Percentiles rank a stretch among this genome's conserved stretches.
These are phyloP conservation scores for Apocynum venetum DNA, from an alignment of 257 asterid genomes.

Conservation along the genomic window DNA sequence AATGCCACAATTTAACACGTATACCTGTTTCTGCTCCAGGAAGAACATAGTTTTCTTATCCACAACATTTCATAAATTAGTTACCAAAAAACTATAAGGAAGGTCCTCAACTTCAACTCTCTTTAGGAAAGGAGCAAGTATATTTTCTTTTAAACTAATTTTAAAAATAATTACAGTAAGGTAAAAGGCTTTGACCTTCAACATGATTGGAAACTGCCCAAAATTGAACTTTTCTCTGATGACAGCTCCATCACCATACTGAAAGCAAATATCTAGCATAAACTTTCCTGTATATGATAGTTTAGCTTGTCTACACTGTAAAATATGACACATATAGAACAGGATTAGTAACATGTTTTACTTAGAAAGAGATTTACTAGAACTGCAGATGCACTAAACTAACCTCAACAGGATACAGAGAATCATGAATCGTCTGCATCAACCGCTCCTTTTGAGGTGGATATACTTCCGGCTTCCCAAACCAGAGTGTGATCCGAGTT, in stretches of 20 bases:
- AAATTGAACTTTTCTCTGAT: conserved; percentile 54
- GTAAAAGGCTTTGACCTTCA: conserved; percentile 48
- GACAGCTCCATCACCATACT: conserved; percentile 55
- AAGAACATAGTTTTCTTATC: neutral
- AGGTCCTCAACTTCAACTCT: neutral
- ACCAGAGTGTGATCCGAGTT: conserved; percentile 64
- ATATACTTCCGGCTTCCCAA: conserved; percentile 54
- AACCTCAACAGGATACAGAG: conserved; percentile 85
- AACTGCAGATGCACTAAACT: conserved; percentile 1
- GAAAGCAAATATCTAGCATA: conserved; percentile 49
- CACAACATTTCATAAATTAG: neutral
- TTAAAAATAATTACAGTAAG: neutral
- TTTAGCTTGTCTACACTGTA: conserved; percentile 98
- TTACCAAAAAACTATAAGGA: neutral
- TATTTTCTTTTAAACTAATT: neutral
- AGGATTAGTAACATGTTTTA: conserved; percentile 10
- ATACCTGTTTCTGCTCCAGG: neutral
- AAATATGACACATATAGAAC: conserved; percentile 12
- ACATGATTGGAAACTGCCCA: conserved; percentile 88
- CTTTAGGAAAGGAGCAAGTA: neutral
- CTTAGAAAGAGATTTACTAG: conserved; percentile 14
- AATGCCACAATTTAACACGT: neutral
- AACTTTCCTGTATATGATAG: conserved; percentile 70
- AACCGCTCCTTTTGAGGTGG: conserved; percentile 67
- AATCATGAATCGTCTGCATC: conserved; percentile 37